Percentiles rank a stretch among this genome's conserved stretches.
These are phyloP conservation scores for Sporothrix dimorphospora DNA, from an alignment of 2,329 filamentous ascomycete species.

Conservation along the genomic window DNA sequence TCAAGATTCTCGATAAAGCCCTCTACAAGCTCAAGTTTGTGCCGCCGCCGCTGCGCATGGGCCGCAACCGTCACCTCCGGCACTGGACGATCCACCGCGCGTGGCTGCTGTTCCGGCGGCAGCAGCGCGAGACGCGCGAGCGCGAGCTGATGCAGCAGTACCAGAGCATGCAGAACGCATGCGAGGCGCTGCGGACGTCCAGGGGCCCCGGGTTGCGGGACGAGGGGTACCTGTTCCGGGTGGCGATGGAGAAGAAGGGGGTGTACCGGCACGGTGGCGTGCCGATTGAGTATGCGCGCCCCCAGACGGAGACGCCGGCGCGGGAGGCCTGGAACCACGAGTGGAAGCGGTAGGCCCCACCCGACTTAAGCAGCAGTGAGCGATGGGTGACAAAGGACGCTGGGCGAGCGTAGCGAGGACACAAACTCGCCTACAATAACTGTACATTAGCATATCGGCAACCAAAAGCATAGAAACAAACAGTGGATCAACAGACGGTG, in stretches of 20 bases:
- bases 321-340: slow-evolving; percentile 87
- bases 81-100: slow-evolving; percentile 99
- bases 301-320: slow-evolving; percentile 81
- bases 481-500: background rate
- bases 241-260: slow-evolving; percentile 89
- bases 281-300: slow-evolving; percentile 87
- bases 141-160: slow-evolving; percentile 77
- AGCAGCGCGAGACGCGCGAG: slow-evolving; percentile 66
- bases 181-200: slow-evolving; percentile 75
- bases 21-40: slow-evolving; percentile 40
- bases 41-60: slow-evolving; percentile 79
- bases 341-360: slow-evolving; percentile 70
- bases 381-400: background rate
- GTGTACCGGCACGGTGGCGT: slow-evolving; percentile 72
- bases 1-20: slow-evolving; percentile 41
- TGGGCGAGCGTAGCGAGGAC: background rate
- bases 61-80: slow-evolving; percentile 80
- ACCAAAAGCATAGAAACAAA: slow-evolving; percentile 1
- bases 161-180: slow-evolving; percentile 80
- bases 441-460: slow-evolving; percentile 13
- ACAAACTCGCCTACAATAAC: background rate
- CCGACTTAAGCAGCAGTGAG: slow-evolving; percentile 16
- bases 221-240: slow-evolving; percentile 76
- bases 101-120: slow-evolving; percentile 79
- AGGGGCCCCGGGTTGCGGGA: slow-evolving; percentile 60